Base-by-base conservation (phyloP, 371 early-diverging fungal species). In the Mortierella sp. region DNA sequence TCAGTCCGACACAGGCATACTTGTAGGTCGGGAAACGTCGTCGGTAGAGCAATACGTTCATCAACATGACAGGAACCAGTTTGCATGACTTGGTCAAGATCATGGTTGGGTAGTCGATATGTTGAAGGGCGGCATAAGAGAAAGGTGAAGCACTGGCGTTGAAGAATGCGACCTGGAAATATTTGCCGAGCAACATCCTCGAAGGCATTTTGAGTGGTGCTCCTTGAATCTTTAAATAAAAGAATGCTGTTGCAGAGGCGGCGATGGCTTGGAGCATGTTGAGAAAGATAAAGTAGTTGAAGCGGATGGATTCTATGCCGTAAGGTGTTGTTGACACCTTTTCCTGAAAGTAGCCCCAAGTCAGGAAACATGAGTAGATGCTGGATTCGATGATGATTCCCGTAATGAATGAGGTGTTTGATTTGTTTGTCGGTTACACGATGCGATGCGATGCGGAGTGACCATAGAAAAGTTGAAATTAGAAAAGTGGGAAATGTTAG, bases 81-180 rank as follows among this genome's bases (percentile, higher is more conserved):
- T 99, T 99, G 91, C 99, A 99, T 28, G 98, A 97, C 88, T 99
- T 99, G 73, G 98, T 98, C 45, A 99, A 91, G 60, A 97, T 97
- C 93, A 99, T 92, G 26, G 99, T 99, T n/a, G 99, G 99, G 89
- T 99, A 99, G 89, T 98, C 97, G 81, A 99, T 96, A 86, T 98
- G 97, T 73, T 94, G 95, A 52, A 99, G 90, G 14, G 98, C 93
- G 26, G 95, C 96, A 89, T 98, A 98, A 11, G 98, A 98, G 86
- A 99, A 98, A 3, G 97, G 98, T 5, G 97, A 95, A 4, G 97
- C 98, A 16, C 93, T 88, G 21, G 95, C 95, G 77, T 91, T 92
- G 74, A 95, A 84, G 42, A 98, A 74, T 38, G 97, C 94, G 19
- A 97, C 95, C 80, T 95, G 96, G 31, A 92, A 86, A 80, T 96